Conservation (phyloP, 225 moss, liverwort and hornwort species). For the Thuidium tamariscinum region DNA sequence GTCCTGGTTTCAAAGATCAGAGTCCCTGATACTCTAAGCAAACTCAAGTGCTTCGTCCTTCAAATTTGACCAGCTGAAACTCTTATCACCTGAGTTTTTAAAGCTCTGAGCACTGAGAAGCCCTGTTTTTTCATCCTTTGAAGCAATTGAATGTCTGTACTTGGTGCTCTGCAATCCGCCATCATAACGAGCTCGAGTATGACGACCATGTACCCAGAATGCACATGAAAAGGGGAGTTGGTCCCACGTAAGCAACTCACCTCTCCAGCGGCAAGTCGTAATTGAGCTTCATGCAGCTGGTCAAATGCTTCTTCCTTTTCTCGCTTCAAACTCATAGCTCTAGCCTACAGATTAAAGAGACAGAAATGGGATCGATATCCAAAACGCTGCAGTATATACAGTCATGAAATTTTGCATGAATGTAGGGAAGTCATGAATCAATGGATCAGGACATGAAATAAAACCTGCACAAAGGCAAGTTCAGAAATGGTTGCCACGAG, state of each 20-base stretch:
- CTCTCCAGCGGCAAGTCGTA: constrained; percentile 51
- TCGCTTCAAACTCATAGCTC: constrained; percentile 39
- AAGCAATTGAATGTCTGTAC: background rate
- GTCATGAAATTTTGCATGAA: background rate
- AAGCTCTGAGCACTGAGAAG: background rate
- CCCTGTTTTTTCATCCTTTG: background rate
- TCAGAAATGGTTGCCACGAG: constrained; percentile 66
- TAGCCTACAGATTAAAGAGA: constrained; percentile 31
- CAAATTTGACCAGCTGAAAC: background rate
- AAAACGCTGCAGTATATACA: background rate
- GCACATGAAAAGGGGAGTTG: background rate
- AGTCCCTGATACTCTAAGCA: background rate
- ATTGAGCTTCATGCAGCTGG: constrained; percentile 47
- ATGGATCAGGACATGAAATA: background rate
- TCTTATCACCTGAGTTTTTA: background rate
- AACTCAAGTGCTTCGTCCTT: background rate
- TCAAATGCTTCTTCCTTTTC: constrained; percentile 38
- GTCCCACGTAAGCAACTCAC: background rate
- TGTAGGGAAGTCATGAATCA: background rate
- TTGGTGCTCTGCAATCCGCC: background rate
- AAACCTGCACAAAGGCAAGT: constrained; percentile 70
- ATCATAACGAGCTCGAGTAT: background rate
- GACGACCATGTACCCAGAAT: background rate
- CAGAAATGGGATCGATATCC: background rate
- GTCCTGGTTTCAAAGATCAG: background rate